Evolutionary conservation across 2,329 filamentous ascomycete species (phyloP).

Genomic region (Fusarium liriodendri): DNA sequence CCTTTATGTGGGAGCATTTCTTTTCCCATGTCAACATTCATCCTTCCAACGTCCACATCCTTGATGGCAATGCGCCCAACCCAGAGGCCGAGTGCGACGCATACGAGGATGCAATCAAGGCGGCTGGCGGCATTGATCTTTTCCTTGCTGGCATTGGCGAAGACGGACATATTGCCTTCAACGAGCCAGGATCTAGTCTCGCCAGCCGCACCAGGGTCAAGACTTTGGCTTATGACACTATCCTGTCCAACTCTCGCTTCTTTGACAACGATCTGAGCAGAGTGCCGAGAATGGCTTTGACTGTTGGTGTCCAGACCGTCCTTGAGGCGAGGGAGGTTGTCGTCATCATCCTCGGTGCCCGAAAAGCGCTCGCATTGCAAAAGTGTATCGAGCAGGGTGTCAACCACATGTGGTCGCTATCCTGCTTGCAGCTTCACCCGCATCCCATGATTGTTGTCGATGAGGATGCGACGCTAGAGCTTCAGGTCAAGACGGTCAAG

Average conservation of each 20-base stretch:
- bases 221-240: constrained; percentile 88
- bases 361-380: constrained; percentile 83
- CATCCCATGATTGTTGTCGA: constrained; percentile 87
- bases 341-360: constrained; percentile 83
- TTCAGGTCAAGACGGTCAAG: constrained; percentile 80
- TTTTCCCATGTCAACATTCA: constrained; percentile 87
- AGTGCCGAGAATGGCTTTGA: constrained; percentile 85
- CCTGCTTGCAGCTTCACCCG: constrained; percentile 81
- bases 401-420: constrained; percentile 93
- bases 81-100: constrained; percentile 80
- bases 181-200: constrained; percentile 85
- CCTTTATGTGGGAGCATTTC: constrained; percentile 94
- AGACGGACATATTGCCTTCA: constrained; percentile 91
- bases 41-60: constrained; percentile 85
- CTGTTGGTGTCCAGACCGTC: constrained; percentile 86
- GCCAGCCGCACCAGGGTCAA: constrained; percentile 84
- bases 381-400: constrained; percentile 84
- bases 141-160: constrained; percentile 88
- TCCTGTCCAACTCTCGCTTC: constrained; percentile 86
- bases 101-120: constrained; percentile 83
- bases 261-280: constrained; percentile 79
- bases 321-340: constrained; percentile 85
- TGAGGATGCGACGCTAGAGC: constrained; percentile 79
- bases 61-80: constrained; percentile 82
- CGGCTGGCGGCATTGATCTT: constrained; percentile 82